Percentiles rank a stretch among this genome's conserved stretches.
These are phyloP conservation scores for Neltuma alba DNA, from an alignment of 306 rosid species.

Conservation along the genomic window DNA sequence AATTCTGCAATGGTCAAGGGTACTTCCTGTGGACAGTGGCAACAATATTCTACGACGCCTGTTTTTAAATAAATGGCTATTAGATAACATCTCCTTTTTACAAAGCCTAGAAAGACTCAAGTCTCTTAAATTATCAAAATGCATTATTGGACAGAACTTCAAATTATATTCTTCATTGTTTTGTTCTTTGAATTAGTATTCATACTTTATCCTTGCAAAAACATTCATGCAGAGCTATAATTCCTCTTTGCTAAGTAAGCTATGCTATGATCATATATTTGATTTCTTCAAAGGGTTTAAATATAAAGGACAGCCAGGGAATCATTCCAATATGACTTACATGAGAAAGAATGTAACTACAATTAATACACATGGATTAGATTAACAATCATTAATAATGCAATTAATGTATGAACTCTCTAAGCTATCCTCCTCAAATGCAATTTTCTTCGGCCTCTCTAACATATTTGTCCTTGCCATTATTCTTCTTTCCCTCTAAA, in stretches of 20 bases:
- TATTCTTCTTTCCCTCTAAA: constrained; percentile 30
- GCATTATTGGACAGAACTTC: no score
- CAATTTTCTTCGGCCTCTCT: constrained; percentile 37
- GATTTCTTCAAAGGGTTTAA: constrained; percentile 33
- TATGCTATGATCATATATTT: constrained; percentile 37
- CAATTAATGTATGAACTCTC: constrained; percentile 42
- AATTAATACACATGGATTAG: constrained; percentile 52
- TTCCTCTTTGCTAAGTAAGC: constrained; percentile 17
- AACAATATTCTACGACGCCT: no score
- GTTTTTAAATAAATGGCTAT: no score
- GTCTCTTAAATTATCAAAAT: no score
- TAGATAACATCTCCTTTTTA: no score
- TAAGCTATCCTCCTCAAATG: constrained; percentile 21
- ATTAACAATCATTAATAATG: constrained; percentile 43
- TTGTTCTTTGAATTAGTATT: no score
- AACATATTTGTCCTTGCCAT: constrained; percentile 34
- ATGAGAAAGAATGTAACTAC: constrained; percentile 41
- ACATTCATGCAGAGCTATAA: constrained; percentile 11
- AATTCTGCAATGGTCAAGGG: no score
- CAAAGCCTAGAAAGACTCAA: no score
- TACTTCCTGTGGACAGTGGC: no score
- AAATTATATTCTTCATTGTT: no score
- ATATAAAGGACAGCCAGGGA: constrained; percentile 18
- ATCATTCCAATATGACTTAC: constrained; percentile 28
- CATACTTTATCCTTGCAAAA: no score